Conservation (phyloP, 768 basidiomycete genomes). For the Scleroderma citrinum region DNA sequence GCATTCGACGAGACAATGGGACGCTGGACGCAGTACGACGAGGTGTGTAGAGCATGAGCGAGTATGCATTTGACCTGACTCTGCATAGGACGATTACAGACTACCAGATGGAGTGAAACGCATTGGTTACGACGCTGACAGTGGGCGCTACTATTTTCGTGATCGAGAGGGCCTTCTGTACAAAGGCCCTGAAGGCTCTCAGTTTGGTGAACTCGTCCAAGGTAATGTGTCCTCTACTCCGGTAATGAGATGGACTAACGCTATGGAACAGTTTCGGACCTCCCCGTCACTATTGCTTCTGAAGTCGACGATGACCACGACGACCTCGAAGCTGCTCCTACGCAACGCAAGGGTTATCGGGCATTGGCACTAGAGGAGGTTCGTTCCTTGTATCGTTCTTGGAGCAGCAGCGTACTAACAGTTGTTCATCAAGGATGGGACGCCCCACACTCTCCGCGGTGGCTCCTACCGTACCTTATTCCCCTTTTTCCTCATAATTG, state of each 20-base stretch:
- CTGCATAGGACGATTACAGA: conserved; percentile 42
- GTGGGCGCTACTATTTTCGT: conserved; percentile 58
- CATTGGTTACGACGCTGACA: conserved; percentile 73
- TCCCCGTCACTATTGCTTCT: conserved; percentile 20
- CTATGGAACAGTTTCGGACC: conserved; percentile 22
- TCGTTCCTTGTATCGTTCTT: conserved; percentile 8
- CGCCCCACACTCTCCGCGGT: conserved; percentile 29
- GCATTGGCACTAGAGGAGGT: conserved; percentile 49
- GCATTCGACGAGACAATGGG: conserved; percentile 20
- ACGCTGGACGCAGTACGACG: conserved; percentile 35
- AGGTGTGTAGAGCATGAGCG: conserved; percentile 10
- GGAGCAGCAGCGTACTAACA: conserved; percentile 6
- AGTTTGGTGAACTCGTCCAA: conserved; percentile 48
- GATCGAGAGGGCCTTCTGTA: conserved; percentile 45
- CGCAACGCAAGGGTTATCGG: conserved; percentile 52
- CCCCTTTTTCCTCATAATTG: conserved; percentile 68
- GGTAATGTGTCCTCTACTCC: conserved; percentile 23
- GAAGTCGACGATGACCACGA: conserved; percentile 32
- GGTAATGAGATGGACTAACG: neutral
- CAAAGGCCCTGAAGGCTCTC: conserved; percentile 57
- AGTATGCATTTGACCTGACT: neutral
- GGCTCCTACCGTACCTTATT: conserved; percentile 55
- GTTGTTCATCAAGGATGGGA: conserved; percentile 26
- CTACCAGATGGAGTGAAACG: conserved; percentile 52
- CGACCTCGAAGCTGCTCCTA: conserved; percentile 53